Conservation (phyloP, 192 early-diverging fungal species). For the Dispira simplex region DNA sequence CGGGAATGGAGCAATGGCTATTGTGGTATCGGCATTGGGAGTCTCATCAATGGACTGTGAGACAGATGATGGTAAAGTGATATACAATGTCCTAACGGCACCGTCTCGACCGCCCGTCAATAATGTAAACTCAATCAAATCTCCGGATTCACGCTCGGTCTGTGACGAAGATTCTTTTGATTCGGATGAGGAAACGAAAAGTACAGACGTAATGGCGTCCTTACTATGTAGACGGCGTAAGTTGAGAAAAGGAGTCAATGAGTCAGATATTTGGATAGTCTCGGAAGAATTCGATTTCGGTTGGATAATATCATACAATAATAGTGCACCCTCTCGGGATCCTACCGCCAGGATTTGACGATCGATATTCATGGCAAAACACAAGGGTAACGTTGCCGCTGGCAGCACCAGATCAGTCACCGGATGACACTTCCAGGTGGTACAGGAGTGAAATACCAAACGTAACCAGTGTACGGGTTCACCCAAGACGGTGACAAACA, state of each 20-base stretch:
- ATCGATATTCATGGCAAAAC: background rate
- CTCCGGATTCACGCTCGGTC: no score
- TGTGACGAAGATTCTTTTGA: no score
- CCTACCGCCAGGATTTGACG: background rate
- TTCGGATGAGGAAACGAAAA: no score
- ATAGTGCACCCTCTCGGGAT: background rate
- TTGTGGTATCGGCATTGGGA: no score
- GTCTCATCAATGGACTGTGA: no score
- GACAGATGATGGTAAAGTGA: no score
- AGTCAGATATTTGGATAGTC: background rate
- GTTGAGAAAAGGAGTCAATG: background rate
- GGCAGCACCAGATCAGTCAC: background rate
- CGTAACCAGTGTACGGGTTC: conserved; percentile 1
- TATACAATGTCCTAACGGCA: no score
- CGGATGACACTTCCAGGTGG: background rate
- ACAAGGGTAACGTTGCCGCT: background rate
- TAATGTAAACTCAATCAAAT: no score
- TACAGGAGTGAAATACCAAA: background rate
- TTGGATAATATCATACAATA: background rate
- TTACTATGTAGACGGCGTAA: conserved; percentile 5
- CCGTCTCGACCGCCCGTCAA: no score
- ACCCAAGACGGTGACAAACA: conserved; percentile 10
- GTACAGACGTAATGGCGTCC: background rate
- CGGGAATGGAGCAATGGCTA: no score
- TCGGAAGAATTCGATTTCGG: background rate